A percentile compares a stretch with the other conserved stretches of the same genome.
These are phyloP conservation scores for Ordospora pajunii DNA, from an alignment of 371 early-diverging fungal genomes.

Conservation along the genomic window DNA sequence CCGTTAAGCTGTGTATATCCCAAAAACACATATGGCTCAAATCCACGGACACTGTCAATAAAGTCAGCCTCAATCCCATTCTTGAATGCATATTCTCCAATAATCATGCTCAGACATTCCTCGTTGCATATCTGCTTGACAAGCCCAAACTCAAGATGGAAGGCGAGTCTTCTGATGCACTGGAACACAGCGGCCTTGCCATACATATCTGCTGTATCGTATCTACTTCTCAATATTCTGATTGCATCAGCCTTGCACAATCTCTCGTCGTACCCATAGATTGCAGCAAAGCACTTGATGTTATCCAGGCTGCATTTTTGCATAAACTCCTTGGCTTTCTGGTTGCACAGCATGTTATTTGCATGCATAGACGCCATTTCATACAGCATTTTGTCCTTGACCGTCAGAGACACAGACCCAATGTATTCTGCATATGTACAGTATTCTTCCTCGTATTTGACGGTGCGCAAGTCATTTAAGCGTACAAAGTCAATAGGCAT, in stretches of 20 bases:
- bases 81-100: constrained; percentile 5
- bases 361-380: neutral
- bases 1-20: neutral
- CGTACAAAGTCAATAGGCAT: neutral
- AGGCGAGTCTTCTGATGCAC: neutral
- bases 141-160: neutral
- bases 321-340: neutral
- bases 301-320: neutral
- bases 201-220: neutral
- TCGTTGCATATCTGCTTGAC: neutral
- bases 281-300: neutral
- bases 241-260: neutral
- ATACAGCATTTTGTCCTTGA: neutral
- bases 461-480: neutral
- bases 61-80: neutral
- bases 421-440: neutral
- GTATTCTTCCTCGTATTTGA: neutral
- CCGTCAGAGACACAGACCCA: neutral
- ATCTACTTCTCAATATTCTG: neutral
- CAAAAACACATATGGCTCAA: neutral
- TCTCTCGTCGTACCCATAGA: neutral
- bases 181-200: neutral
- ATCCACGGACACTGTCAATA: neutral
- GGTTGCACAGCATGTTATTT: neutral
- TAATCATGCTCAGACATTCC: neutral